Conservation (phyloP, 1,284 basidiomycete genomes). For the Cutaneotrichosporon sp. region DNA sequence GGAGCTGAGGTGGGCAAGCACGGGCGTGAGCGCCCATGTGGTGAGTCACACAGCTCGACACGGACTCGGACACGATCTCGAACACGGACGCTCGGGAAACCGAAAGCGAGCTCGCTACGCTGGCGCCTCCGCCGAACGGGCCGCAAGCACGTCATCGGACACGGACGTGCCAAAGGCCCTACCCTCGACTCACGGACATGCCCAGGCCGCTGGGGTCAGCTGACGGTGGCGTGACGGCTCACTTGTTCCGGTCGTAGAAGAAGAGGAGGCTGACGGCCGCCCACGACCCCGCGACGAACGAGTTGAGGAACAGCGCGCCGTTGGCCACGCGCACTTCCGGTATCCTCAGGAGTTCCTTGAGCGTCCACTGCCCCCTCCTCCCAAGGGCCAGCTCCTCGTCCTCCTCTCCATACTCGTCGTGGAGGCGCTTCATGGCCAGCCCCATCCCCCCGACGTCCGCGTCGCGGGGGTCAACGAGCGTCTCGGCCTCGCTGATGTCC, state of each 20-base stretch:
- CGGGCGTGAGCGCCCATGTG: too few relatives aligned
- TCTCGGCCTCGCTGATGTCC: slow-evolving; percentile 8
- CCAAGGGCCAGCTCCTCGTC: background rate
- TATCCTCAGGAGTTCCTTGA: background rate
- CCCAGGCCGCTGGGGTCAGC: slow-evolving; percentile 39
- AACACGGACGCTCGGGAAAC: too few relatives aligned
- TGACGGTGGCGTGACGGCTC: slow-evolving; percentile 18
- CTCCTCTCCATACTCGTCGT: background rate
- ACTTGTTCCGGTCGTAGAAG: slow-evolving; percentile 48
- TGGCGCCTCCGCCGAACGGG: background rate
- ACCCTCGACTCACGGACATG: slow-evolving; percentile 35
- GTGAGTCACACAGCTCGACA: too few relatives aligned
- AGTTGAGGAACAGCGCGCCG: slow-evolving; percentile 42
- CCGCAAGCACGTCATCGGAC: too few relatives aligned
- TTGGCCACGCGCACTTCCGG: slow-evolving; percentile 35
- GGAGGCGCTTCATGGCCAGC: slow-evolving; percentile 4
- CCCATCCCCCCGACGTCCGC: background rate
- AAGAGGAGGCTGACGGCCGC: slow-evolving; percentile 44
- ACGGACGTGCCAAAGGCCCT: too few relatives aligned
- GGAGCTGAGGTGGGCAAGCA: too few relatives aligned
- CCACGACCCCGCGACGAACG: slow-evolving; percentile 48
- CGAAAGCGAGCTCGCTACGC: too few relatives aligned
- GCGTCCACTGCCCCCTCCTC: background rate
- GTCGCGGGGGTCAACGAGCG: slow-evolving; percentile 8
- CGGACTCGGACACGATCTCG: too few relatives aligned